Evolutionary conservation across 2,329 filamentous ascomycete genomes (phyloP).

Genomic region (Ilyonectria destructans): DNA sequence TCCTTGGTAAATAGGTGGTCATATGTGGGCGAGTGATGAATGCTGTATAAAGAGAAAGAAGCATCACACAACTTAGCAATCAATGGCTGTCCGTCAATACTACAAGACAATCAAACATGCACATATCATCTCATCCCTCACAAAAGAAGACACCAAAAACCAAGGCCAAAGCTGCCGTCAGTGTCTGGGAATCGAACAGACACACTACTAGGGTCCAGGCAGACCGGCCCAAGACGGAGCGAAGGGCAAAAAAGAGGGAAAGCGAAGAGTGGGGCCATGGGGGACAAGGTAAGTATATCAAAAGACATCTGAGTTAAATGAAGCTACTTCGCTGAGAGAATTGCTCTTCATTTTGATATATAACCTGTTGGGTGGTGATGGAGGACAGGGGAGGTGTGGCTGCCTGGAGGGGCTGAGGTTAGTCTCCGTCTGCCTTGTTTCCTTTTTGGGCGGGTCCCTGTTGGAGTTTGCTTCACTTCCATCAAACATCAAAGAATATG

Average conservation of each 20-base stretch:
- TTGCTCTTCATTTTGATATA: slow-evolving; percentile 22
- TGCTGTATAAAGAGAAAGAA: not conserved
- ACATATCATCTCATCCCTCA: not conserved
- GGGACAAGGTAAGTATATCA: slow-evolving; percentile 34
- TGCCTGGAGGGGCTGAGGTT: slow-evolving; percentile 10
- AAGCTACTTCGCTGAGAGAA: slow-evolving; percentile 44
- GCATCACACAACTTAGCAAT: slow-evolving; percentile 1
- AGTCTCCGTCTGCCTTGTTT: not conserved
- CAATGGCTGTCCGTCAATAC: slow-evolving; percentile 18
- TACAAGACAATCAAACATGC: not conserved
- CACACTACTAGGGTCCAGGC: not conserved
- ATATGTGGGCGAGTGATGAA: slow-evolving; percentile 17
- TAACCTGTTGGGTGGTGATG: slow-evolving; percentile 6
- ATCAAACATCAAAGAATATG: not conserved
- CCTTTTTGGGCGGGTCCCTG: not conserved
- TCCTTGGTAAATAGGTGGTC: not conserved
- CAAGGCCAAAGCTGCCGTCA: not conserved
- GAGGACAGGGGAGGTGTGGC: slow-evolving; percentile 2
- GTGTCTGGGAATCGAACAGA: slow-evolving; percentile 33
- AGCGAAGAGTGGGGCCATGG: slow-evolving; percentile 27
- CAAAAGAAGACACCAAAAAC: not conserved
- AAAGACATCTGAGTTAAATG: slow-evolving; percentile 13
- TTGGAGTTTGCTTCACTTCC: not conserved
- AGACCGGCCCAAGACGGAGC: not conserved
- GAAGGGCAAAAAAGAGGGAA: slow-evolving; percentile 27